Base-by-base conservation (phyloP, 176 grass and related monocot genomes). In the Tillandsia leiboldiana region DNA sequence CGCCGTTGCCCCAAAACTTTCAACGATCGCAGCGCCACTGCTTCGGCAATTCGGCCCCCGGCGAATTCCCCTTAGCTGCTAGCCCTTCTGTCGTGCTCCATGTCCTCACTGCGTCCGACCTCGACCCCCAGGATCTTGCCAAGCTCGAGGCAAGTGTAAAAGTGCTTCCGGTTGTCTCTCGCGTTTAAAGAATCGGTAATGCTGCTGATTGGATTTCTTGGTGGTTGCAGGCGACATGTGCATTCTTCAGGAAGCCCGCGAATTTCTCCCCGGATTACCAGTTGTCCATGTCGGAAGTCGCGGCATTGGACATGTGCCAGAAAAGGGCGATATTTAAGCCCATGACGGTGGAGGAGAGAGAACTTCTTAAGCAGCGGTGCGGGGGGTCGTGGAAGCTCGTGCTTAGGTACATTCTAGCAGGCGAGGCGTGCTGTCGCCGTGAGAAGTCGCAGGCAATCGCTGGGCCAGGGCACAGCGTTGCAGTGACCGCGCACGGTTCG, bases 301-400 rank as follows among this genome's bases (percentile, higher is more conserved):
- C 91, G n/a, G 91, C 87, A 1, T 85, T 96, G 56, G 91, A 91
- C 52, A 91, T 96, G 87, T 96, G 87, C 56, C 82, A 96, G 71
- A 88, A 90, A 81, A 75, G 91, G 71, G 87, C 84, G 26, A 82
- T 96, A 24, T 96, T 96, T 83, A 96, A 90, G 75, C 87, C 87
- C 42, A 86, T 91, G 84, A 67, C 18, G 75, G 26, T 73, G 42
- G 77, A 96, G 74, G 91, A 96, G 65, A 91, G 70, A 74, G 76
- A 91, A 79, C 24, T 79, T 26, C 71, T 96, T 51, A 96, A 91
- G 74, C 82, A 88, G 52, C 64, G 77, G 22, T 91, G 91, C 0
- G 82, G 87, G 0, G 87, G 87, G 42, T 87, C 79, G 73, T 96
- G 91, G 91, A 96, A 96, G 69, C 77, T 96, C 52, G 91, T 91